Evolutionary conservation across 805 yeast genomes (phyloP).

Genomic region (Kazachstania martiniae): DNA sequence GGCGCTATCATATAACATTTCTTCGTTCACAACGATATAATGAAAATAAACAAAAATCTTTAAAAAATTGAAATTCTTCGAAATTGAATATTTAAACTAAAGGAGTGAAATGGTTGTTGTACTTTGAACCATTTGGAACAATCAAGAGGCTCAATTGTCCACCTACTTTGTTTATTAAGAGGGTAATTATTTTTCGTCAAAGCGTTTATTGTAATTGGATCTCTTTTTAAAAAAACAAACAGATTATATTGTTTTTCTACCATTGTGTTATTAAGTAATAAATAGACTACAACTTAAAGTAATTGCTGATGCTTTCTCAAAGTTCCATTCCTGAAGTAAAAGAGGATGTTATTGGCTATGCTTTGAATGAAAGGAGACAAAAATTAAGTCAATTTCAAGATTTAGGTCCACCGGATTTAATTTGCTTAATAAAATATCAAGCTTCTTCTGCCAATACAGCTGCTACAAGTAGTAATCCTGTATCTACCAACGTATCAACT

Average conservation of each 20-base stretch:
- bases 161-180: too few species aligned
- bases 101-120: too few species aligned
- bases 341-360: conserved; percentile 48
- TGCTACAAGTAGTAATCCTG: conserved; percentile 2
- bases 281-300: not conserved
- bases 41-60: too few species aligned
- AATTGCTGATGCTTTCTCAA: conserved; percentile 37
- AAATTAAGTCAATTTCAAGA: conserved; percentile 50
- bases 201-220: too few species aligned
- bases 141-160: too few species aligned
- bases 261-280: not conserved
- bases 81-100: too few species aligned
- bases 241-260: not conserved
- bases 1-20: too few species aligned
- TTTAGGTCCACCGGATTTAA: conserved; percentile 63
- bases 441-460: conserved; percentile 14
- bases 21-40: too few species aligned
- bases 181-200: too few species aligned
- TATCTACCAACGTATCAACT: conserved; percentile 1
- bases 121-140: too few species aligned
- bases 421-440: conserved; percentile 29
- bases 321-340: conserved; percentile 57
- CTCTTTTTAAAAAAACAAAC: too few species aligned
- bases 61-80: too few species aligned
- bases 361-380: conserved; percentile 53